Conservation (phyloP, 352 stramenopile genomes). For the Phytophthora ramorum region DNA sequence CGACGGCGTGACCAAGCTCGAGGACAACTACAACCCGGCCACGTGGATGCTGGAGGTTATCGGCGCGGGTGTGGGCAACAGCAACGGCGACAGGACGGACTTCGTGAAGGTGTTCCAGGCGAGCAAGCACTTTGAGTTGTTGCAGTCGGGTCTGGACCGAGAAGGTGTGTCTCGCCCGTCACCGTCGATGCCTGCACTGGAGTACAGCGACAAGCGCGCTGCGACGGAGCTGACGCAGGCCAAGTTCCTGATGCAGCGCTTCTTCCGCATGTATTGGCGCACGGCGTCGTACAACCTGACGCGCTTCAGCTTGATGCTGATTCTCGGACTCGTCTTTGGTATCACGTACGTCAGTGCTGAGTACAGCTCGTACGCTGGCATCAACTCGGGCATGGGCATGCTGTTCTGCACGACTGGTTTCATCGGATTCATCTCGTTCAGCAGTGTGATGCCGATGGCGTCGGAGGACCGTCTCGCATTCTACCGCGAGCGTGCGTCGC, state of each 20-base stretch:
- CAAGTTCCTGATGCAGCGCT: slow-evolving; percentile 54
- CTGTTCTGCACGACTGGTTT: slow-evolving; percentile 84
- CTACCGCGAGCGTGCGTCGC: slow-evolving; percentile 24
- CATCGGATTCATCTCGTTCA: slow-evolving; percentile 40
- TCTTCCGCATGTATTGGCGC: slow-evolving; percentile 83
- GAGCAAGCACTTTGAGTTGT: slow-evolving; percentile 31
- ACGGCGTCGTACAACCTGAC: slow-evolving; percentile 41
- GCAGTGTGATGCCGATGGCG: slow-evolving; percentile 18
- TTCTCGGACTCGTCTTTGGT: slow-evolving; percentile 79
- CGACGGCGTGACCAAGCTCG: slow-evolving; percentile 50
- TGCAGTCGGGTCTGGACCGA: slow-evolving; percentile 41
- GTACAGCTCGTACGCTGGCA: slow-evolving; percentile 43
- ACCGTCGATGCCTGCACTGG: slow-evolving; percentile 33
- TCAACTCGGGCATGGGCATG: slow-evolving; percentile 63
- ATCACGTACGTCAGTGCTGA: slow-evolving; percentile 64
- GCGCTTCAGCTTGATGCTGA: slow-evolving; percentile 59
- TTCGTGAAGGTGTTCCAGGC: slow-evolving; percentile 42
- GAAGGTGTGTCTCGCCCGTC: slow-evolving; percentile 40
- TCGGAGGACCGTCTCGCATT: slow-evolving; percentile 21
- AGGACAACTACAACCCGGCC: slow-evolving; percentile 81
- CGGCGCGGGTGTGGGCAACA: slow-evolving; percentile 49
- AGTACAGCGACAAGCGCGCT: slow-evolving; percentile 45
- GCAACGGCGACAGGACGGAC: slow-evolving; percentile 38
- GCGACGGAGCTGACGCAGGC: slow-evolving; percentile 29
- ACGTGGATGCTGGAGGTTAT: slow-evolving; percentile 43